These are phyloP conservation scores for Gossypium arboreum DNA, from an alignment of 345 rosid genomes.

Conservation along the genomic window DNA sequence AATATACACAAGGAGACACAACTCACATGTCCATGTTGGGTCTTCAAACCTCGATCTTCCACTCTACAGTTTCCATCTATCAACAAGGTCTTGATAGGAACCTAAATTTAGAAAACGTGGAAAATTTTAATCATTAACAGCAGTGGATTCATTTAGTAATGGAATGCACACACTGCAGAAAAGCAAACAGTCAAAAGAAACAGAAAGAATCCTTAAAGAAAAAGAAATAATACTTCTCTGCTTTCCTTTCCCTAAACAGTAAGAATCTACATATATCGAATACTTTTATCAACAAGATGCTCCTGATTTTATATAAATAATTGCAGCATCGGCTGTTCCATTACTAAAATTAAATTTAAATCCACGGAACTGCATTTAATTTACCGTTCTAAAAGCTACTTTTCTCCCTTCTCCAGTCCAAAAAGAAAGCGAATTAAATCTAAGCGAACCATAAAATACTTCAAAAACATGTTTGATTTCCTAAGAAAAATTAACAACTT, in stretches of 20 bases:
- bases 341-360: not conserved
- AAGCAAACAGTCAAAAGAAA: constrained; percentile 7
- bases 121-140: not conserved
- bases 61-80: constrained; percentile 98
- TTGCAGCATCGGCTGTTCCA: not conserved
- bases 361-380: not conserved
- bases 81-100: constrained; percentile 92
- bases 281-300: constrained; percentile 14
- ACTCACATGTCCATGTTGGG: constrained; percentile 95
- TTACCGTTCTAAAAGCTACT: constrained; percentile 8
- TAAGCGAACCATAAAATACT: not conserved
- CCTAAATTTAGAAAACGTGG: constrained; percentile 39
- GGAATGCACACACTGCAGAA: not conserved
- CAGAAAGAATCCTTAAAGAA: not conserved
- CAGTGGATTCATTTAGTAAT: not conserved
- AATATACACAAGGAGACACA: not conserved
- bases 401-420: not conserved
- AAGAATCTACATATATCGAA: not conserved
- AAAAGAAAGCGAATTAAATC: not conserved
- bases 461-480: constrained; percentile 7
- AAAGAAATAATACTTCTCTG: not conserved
- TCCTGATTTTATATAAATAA: constrained; percentile 14
- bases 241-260: not conserved
- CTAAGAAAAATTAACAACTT: not conserved
- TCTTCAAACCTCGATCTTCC: constrained; percentile 99